Base-by-base conservation (phyloP, 2,329 filamentous ascomycete species). In the Bipolaris oryzae region DNA sequence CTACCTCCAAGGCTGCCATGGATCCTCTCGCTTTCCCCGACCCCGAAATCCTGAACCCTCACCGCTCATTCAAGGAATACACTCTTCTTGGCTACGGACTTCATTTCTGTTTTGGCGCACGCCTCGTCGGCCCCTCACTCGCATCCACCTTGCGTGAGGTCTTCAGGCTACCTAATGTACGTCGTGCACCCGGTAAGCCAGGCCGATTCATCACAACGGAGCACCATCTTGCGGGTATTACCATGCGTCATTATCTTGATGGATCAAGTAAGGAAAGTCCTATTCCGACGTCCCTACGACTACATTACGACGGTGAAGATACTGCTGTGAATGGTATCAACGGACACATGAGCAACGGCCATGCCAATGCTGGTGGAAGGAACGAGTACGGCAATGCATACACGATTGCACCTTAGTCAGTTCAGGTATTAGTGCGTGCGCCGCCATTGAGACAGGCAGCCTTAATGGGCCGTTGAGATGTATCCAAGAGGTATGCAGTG, bases 241-340 rank as follows among this genome's bases (percentile, higher is more conserved):
- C 76, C 48, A 78, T 82, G 74, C 76, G 76, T 65, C 70, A 77
- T 50, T 84, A 83, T 61, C 67, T 84, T 41, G 81, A 84, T 73
- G 73, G 72, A 7, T 80, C 76, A 63, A 73, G 80, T 9, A 78
- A 74, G 55, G 81, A 84, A 68, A 76, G 71, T 13, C 79, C 80
- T 0, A 78, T 73, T 23, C 64, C 69, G 5, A 72, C 64, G 9
- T 66, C 63, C 28, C 47, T 74, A 43, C 64, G 60, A 2, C 47
- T 71, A 28, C 67, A 69, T 23, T 74, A 69, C 46, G 68, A 62
- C 11, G 28, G 43, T 7, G 59, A 68, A 48, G 63, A 70, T 46
- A 64, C 60, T 9, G 34, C 20, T 11, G 37, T 44, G 3, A 48
- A 48, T n/a, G 45, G 45, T 7, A 3, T 35, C 6, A 46, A 50